Evolutionary conservation across 176 grass and related monocot genomes (phyloP).

Genomic region (Thinopyrum elongatum): DNA sequence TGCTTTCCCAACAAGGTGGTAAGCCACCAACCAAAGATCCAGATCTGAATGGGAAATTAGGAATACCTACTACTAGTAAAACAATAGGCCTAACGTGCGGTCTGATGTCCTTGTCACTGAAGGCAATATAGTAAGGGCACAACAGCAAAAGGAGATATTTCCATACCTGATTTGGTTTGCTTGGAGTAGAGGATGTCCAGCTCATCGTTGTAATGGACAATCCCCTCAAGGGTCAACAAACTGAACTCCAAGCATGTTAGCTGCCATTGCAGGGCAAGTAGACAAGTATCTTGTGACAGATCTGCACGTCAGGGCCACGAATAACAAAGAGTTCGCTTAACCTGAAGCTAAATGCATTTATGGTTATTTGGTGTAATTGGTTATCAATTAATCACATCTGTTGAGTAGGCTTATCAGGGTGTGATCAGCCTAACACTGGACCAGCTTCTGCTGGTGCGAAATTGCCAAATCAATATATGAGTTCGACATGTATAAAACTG

Average conservation of each 20-base stretch:
- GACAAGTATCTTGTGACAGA: constrained; percentile 11
- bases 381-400: background rate
- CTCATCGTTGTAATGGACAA: constrained; percentile 5
- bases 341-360: constrained; percentile 13
- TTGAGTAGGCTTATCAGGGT: background rate
- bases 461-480: background rate
- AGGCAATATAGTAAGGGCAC: constrained; percentile 16
- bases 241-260: constrained; percentile 4
- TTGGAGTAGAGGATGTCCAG: constrained; percentile 11
- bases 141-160: background rate
- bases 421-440: background rate
- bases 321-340: background rate
- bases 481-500: background rate
- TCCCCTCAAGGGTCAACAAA: constrained; percentile 30
- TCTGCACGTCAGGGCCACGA: background rate
- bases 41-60: constrained; percentile 21
- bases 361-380: background rate
- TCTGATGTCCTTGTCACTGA: constrained; percentile 13
- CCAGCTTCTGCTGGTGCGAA: background rate
- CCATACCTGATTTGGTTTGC: constrained; percentile 29
- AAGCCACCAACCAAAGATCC: constrained; percentile 32
- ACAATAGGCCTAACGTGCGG: constrained; percentile 37
- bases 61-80: constrained; percentile 15
- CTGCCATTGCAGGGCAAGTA: constrained; percentile 21
- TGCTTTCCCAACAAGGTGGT: constrained; percentile 36